Base-by-base conservation (phyloP, 164 flowering plant species). In the Annona cherimola region DNA sequence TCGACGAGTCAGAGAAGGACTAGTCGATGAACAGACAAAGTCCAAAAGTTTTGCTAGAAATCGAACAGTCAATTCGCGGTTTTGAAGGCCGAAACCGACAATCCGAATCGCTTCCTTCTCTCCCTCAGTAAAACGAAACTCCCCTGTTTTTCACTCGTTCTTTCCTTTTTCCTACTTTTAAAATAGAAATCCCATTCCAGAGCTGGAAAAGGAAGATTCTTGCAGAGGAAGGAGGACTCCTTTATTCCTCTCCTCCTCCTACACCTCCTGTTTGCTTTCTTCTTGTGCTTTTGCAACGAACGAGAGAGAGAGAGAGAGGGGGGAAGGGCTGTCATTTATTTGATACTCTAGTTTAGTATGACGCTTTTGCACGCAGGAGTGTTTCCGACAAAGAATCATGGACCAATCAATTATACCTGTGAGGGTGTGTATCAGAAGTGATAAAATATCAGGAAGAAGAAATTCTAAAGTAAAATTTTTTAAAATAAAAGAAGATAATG, bases 41-140 rank as follows among this genome's bases (percentile, higher is more conserved):
- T 66, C 69, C 54, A 66, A 44, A 43, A 44, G 42, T 12, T 43
- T 44, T 11, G 14, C 5, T 12, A 18, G 19, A 42, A 66, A 43
- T 16, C 18, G 69, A 66, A 54, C 39, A n/a, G 69, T 50, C 43
- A 44, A 66, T 44, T 16, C 42, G 6, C 45, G n/a, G 14, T 43
- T 66, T n/a, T 66, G 54, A 66, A 19, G 3, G 69, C 35, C 18
- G 69, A 66, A 66, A 66, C 35, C 69, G 40, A 66, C 55, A 66
- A 45, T 44, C 54, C 69, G 67, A 40, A 65, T 20, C 3, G 41
- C 5, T 14, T 65, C 16, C 19, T 19, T 19, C 63, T 26, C 63
- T 50, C 8, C 14, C 57, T 50, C 1, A 9, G 18, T 50, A 12
- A 12, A 61, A 20, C 20, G 7, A 14, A 62, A 62, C 20, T 62